A percentile compares a stretch with the other conserved stretches of the same genome.
These are phyloP conservation scores for Nothomitra cinnamomea DNA, from an alignment of 2,329 filamentous ascomycete genomes.

Conservation along the genomic window DNA sequence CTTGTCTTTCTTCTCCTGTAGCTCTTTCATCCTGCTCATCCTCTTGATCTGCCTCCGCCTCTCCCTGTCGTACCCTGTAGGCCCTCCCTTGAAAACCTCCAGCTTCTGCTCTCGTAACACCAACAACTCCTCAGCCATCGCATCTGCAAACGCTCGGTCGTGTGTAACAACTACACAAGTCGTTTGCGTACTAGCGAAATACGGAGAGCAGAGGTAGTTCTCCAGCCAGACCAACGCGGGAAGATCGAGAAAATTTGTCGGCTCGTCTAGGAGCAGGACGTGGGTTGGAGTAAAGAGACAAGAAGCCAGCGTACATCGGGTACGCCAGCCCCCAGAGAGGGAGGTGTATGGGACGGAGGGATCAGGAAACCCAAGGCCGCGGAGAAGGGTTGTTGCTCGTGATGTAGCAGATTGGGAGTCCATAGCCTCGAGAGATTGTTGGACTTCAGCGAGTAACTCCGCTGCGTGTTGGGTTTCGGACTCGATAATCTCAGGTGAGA, in stretches of 20 bases:
- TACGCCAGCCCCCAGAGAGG: conserved; percentile 49
- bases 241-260: conserved; percentile 73
- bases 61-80: conserved; percentile 53
- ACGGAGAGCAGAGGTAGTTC: conserved; percentile 42
- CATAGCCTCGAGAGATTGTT: conserved; percentile 49
- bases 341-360: conserved; percentile 40
- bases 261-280: conserved; percentile 69
- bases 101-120: conserved; percentile 57
- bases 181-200: conserved; percentile 33
- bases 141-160: conserved; percentile 64
- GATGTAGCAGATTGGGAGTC: conserved; percentile 29
- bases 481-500: conserved; percentile 39
- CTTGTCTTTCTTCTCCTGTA: conserved; percentile 62
- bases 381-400: conserved; percentile 48
- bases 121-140: conserved; percentile 58
- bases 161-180: conserved; percentile 71
- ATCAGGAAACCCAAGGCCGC: conserved; percentile 55
- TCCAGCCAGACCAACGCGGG: conserved; percentile 77
- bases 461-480: conserved; percentile 51
- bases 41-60: conserved; percentile 50
- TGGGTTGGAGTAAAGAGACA: conserved; percentile 57
- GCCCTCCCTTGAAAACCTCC: conserved; percentile 57
- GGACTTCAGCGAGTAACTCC: conserved; percentile 52
- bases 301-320: conserved; percentile 26
- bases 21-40: conserved; percentile 60